Base-by-base conservation (phyloP, 768 basidiomycete species). In the Tylopilus vinaceipallidus region DNA sequence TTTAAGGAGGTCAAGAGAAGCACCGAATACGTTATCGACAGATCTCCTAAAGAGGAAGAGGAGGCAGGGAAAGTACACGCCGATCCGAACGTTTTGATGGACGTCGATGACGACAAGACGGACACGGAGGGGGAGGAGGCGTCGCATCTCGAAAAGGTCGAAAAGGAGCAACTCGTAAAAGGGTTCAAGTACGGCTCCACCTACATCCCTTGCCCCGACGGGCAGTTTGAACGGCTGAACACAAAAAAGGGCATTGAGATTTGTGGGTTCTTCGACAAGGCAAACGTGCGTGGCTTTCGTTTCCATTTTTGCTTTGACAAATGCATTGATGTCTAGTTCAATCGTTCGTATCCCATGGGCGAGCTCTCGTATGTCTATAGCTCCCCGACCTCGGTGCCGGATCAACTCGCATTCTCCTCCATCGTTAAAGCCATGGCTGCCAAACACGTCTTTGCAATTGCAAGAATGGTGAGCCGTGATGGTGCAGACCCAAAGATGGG, bases 151-250 rank as follows among this genome's bases (percentile, higher is more conserved):
- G 76, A 80, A 59, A 79, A 77, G 52, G 80, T 90, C 6, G 84
- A 89, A 63, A 87, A 86, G 67, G 87, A 91, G 57, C 79, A 92
- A 32, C 81, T 94, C 8, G 74, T 91, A 20, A 72, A 76, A 55
- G 92, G 91, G 2, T 95, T 88, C 74, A 88, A 89, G 69, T 95
- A 97, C 60, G 95, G 95, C 17, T 79, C 91, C 2, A 87, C 89
- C 1, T 94, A 91, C 67, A 87, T 82, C 3, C 91, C 91, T 1
- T 86, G 86, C 67, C 88, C 90, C 2, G 90, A 91, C 44, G 90
- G 83, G n/a, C 83, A 85, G 45, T 95, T 93, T 58, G 80, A 81
- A 26, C 78, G 73, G 53, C 71, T 97, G 33, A 70, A 73, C n/a
- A 89, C 92, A 1, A 78, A 72, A 61, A 86, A 84, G 59, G 95